phyloP scores from a whole-genome alignment of 306 rosid genomes.

The Dalbergia oliveri region DNA sequence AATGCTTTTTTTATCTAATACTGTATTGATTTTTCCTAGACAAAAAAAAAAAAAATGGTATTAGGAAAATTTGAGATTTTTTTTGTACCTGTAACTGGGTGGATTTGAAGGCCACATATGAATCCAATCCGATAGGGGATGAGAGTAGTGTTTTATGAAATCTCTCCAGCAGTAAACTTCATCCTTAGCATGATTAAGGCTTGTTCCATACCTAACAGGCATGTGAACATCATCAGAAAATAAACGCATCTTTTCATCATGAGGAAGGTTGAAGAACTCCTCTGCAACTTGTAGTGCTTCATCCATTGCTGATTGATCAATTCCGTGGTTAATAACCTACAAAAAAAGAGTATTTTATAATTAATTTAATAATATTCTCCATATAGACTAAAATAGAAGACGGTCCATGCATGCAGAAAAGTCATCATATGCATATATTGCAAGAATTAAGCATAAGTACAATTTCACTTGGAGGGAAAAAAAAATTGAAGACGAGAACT shows the following conservation, averaged over 20 bases:
- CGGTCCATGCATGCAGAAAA: constrained; percentile 15
- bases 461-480: background rate
- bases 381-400: background rate
- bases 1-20: too few species aligned
- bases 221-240: constrained; percentile 56
- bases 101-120: constrained; percentile 71
- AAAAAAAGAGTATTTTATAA: background rate
- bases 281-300: constrained; percentile 50
- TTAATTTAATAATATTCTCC: background rate
- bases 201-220: constrained; percentile 69
- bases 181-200: constrained; percentile 58
- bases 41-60: too few species aligned
- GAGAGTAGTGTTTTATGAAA: constrained; percentile 67
- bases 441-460: background rate
- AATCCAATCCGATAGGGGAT: constrained; percentile 64
- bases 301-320: constrained; percentile 41
- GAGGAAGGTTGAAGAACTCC: constrained; percentile 63
- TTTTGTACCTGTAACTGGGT: constrained; percentile 51
- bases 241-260: constrained; percentile 57
- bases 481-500: background rate
- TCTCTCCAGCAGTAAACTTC: constrained; percentile 65
- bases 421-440: background rate
- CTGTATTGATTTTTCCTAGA: too few species aligned
- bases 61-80: background rate
- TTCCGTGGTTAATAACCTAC: constrained; percentile 67